These are phyloP conservation scores for Rhodomyrtus tomentosa DNA, from an alignment of 345 rosid species.

Conservation along the genomic window DNA sequence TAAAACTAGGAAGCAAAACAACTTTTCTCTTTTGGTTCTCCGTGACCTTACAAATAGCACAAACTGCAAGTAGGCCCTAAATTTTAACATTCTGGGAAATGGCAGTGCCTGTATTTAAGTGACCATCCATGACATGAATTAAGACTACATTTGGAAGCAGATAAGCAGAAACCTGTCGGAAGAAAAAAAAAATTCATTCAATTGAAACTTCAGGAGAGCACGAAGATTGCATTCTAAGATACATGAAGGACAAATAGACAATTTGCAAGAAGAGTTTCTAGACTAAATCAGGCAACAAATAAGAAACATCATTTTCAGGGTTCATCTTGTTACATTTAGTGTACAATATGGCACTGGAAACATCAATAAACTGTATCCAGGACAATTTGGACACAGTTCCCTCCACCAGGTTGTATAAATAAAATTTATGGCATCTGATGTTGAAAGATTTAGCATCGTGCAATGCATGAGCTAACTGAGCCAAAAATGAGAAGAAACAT, in stretches of 20 bases:
- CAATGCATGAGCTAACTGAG: background rate
- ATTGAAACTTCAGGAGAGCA: background rate
- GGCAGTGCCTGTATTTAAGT: background rate
- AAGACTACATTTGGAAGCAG: background rate
- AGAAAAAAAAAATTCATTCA: background rate
- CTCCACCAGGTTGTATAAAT: background rate
- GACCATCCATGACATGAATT: background rate
- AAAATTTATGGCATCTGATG: background rate
- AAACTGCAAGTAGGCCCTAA: background rate
- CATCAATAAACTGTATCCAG: background rate
- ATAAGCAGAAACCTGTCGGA: background rate
- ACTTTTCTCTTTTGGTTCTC: background rate
- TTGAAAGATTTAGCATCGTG: background rate
- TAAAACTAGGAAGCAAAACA: background rate
- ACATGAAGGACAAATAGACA: background rate
- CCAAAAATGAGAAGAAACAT: background rate
- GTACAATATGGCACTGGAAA: background rate
- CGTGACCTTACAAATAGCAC: background rate
- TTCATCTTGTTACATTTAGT: background rate
- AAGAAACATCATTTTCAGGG: background rate
- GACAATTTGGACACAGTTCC: background rate
- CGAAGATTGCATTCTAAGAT: background rate
- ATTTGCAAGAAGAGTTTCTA: background rate
- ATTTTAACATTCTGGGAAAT: background rate
- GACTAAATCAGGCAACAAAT: background rate